Conservation (phyloP, 345 rosid species). For the Sonneratia alba region DNA sequence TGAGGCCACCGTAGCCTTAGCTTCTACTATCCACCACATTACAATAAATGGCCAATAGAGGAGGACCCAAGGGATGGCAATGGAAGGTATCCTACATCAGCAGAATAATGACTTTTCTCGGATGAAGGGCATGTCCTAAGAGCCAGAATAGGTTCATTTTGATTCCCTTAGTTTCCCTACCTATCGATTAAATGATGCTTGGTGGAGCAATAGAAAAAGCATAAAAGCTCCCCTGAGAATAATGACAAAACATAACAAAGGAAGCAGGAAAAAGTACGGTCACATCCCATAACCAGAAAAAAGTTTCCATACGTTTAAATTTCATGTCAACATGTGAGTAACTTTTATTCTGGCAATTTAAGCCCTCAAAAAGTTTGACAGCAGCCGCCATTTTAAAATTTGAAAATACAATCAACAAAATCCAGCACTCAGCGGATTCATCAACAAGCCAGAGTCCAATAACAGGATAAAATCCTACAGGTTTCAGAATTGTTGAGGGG, state of each 20-base stretch:
- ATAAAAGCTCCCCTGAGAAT: neutral
- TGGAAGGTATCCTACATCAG: no score
- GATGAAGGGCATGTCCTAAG: neutral
- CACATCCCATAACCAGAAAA: neutral
- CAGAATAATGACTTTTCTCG: neutral
- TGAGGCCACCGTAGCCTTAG: no score
- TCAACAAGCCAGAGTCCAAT: neutral
- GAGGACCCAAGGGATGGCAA: no score
- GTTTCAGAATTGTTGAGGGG: neutral
- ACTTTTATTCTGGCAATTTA: neutral
- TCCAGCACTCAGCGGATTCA: neutral
- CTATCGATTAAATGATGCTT: neutral
- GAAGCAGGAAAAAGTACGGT: neutral
- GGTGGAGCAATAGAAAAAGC: neutral
- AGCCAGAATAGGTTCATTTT: neutral
- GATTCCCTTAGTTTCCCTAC: neutral
- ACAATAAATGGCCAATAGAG: no score
- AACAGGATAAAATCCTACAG: conserved; percentile 9
- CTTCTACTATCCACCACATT: no score
- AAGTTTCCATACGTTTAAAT: neutral
- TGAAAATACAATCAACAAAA: conserved; percentile 1
- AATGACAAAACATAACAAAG: neutral
- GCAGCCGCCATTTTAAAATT: conserved; percentile 8
- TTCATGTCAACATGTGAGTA: neutral
- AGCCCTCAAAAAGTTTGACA: conserved; percentile 6